Percentiles rank a stretch among this genome's conserved stretches.
These are phyloP conservation scores for Tulasnella sp. DNA, from an alignment of 768 basidiomycete species.

Conservation along the genomic window DNA sequence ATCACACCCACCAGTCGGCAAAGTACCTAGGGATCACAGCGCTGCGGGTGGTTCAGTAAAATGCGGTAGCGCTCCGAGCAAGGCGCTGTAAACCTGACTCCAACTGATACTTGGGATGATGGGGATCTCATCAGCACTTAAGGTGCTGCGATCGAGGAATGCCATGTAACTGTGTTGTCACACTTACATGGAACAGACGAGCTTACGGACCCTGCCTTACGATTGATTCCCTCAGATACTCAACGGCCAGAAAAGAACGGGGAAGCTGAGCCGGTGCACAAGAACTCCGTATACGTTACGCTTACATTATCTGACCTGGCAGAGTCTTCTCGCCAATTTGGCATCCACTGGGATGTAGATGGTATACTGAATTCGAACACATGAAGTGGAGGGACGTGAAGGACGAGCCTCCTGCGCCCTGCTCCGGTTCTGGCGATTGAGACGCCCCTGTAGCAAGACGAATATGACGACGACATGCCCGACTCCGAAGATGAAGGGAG, in stretches of 20 bases:
- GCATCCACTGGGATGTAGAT: slow-evolving; percentile 33
- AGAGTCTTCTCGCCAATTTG: not conserved
- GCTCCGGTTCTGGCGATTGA: slow-evolving; percentile 26
- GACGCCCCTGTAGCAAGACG: slow-evolving; percentile 52
- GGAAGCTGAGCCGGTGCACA: slow-evolving; percentile 59
- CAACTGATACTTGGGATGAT: slow-evolving; percentile 79
- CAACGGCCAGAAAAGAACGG: slow-evolving; percentile 60
- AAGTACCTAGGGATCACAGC: too few species aligned
- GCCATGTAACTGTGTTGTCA: slow-evolving; percentile 36
- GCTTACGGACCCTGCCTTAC: not conserved
- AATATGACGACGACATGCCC: slow-evolving; percentile 18
- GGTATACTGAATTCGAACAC: slow-evolving; percentile 57
- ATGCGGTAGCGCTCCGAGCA: too few species aligned
- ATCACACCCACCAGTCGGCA: too few species aligned
- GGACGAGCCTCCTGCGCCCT: not conserved
- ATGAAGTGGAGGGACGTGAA: slow-evolving; percentile 1
- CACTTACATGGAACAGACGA: not conserved
- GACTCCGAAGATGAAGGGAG: not conserved
- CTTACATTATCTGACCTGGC: slow-evolving; percentile 3
- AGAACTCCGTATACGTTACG: slow-evolving; percentile 56
- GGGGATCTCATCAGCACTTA: slow-evolving; percentile 72
- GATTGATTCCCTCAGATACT: slow-evolving; percentile 40
- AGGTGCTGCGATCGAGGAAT: slow-evolving; percentile 76
- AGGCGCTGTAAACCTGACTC: slow-evolving; percentile 39
- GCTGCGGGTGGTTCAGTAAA: too few species aligned